Evolutionary conservation across 2,329 filamentous ascomycete species (phyloP), one percentile per base, ranked within the genome.

Genomic region (Thyridium curvatum): DNA sequence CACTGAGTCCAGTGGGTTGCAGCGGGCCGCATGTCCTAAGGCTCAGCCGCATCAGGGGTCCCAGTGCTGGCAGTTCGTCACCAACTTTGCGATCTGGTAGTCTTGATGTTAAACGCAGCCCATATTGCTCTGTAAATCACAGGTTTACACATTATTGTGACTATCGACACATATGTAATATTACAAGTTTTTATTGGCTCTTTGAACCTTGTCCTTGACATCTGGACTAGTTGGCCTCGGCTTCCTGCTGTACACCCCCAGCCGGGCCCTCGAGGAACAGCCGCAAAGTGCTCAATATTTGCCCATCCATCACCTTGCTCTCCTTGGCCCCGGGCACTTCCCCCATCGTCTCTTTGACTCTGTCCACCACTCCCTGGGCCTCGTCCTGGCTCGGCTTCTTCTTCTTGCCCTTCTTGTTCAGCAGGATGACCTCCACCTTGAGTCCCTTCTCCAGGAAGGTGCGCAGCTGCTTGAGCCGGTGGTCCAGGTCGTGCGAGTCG

Each of bases 371-470:
- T 17, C 60, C 69, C 43, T 72, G 57, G 15, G 77, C 78, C 60
- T 90, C 82, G 17, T 79, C 76, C 30, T 53, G 52, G 1, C 68
- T 78, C 1, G 84, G 79, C 51, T 69, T 69, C 45, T 73, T 69
- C 47, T 77, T 79, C 42, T 71, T 71, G 50, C 72, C 75, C 70
- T 82, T 90, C 57, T 75, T 76, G 41, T 56, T 58, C n/a, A 79
- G 77, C 35, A 96, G 52, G 38, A 83, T 52, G 10, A 96, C 54
- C 56, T 93, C 83, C 15, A 96, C 87, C 55, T 72, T 79, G 56
- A 76, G 73, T 1, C 89, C 89, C 58, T 87, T 86, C 8, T 58
- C 65, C 55, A 96, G 55, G 55, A 95, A 95, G 39, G 65, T 70
- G 44, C 63, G 63, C 52, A 91, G 58, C 63, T 79, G 77, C 52